phyloP scores from a whole-genome alignment of 2,329 filamentous ascomycete species.

The Fusarium torreyae region DNA sequence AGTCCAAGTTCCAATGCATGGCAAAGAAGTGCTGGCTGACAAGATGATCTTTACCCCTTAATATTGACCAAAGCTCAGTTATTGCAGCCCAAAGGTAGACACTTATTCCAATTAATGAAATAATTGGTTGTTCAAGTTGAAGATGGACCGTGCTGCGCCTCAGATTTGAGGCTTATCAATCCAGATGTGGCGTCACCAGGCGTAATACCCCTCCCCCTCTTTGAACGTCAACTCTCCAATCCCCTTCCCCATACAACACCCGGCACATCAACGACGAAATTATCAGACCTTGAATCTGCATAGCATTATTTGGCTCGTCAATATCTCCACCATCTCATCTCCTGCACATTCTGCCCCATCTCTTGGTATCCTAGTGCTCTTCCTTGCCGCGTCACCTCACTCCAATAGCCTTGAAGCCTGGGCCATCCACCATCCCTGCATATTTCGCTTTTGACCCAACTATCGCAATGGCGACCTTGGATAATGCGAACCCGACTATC shows the following conservation, averaged over 20 bases:
- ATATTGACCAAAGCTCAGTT: conserved; percentile 21
- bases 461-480: conserved; percentile 56
- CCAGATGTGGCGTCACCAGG: conserved; percentile 44
- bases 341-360: conserved; percentile 14
- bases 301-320: conserved; percentile 29
- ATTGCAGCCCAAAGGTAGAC: conserved; percentile 5
- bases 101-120: not conserved
- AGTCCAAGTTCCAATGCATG: not conserved
- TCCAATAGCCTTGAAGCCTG: conserved; percentile 30
- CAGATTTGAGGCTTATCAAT: conserved; percentile 35
- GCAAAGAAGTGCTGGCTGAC: not conserved
- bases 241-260: conserved; percentile 36
- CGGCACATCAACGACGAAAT: conserved; percentile 35
- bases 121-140: conserved; percentile 11
- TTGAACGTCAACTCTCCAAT: conserved; percentile 29
- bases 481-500: conserved; percentile 95
- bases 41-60: conserved; percentile 9
- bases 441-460: conserved; percentile 20
- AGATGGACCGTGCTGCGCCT: conserved; percentile 42
- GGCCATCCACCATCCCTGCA: conserved; percentile 31
- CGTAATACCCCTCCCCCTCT: conserved; percentile 44
- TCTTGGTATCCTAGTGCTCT: conserved; percentile 7
- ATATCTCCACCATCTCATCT: conserved; percentile 44
- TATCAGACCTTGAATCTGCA: conserved; percentile 34
- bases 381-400: conserved; percentile 22